Evolutionary conservation across 176 grass and related monocot genomes (phyloP), one percentile per base, ranked within the genome.

Genomic region (Oryza longistaminata): DNA sequence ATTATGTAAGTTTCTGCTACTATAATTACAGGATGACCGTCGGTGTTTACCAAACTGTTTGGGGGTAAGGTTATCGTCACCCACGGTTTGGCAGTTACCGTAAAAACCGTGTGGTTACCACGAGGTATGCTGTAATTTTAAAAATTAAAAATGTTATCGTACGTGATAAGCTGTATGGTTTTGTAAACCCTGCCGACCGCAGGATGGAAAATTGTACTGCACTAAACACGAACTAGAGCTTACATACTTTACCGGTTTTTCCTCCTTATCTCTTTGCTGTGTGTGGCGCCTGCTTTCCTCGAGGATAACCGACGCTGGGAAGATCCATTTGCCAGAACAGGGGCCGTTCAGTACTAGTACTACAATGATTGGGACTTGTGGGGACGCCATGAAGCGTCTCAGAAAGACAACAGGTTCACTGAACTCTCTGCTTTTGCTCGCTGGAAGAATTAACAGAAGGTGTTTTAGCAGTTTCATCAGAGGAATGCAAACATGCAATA

Each of bases 361-460:
- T 31, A 49, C 87, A 81, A 85, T 81, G 82, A 81, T 85, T 64
- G 76, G 74, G 74, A 82, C 49, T 14, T n/a, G 8, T 14, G 42
- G 70, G 29, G 17, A 1, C 45, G 45, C 39, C 39, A 40, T 40
- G 39, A 40, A 40, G 39, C 39, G 39, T 40, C 39, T 40, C 39
- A 12, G 53, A 21, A 7, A 9, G 8, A 52, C 40, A 34, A 29
- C 70, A 85, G 87, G 65, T 85, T 70, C 87, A 39, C 1, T 31
- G 76, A 50, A 85, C 72, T 42, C 72, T 42, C 33, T 66, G 26
- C 70, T 21, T 33, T 24, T 70, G 61, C 39, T 86, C 37, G n/a
- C n/a, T n/a, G n/a, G n/a, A n/a, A n/a, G n/a, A n/a, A n/a, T n/a
- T n/a, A n/a, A n/a, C n/a, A n/a, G n/a, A n/a, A n/a, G n/a, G n/a